Evolutionary conservation across 2,329 filamentous ascomycete species (phyloP).

Genomic region (Ramularia collo-cygni): DNA sequence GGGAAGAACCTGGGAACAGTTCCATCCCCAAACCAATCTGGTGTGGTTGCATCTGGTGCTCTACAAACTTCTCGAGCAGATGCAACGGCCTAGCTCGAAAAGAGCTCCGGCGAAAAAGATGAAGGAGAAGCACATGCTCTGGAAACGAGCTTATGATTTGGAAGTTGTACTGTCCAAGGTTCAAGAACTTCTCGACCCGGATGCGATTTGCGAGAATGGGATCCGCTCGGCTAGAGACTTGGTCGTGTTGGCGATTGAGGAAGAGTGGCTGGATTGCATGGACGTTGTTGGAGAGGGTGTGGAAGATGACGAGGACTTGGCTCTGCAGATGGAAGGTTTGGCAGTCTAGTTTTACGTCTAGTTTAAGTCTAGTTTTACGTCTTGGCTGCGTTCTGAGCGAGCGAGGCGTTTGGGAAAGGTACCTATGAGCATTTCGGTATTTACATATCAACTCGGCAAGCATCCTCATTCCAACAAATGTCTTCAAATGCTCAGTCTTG

Average conservation of each 20-base stretch:
- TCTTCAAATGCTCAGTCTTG: too few species aligned
- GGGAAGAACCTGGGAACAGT: constrained; percentile 43
- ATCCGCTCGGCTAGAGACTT: constrained; percentile 25
- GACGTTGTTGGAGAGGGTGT: constrained; percentile 28
- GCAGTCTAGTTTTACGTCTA: constrained; percentile 5
- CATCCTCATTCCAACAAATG: too few species aligned
- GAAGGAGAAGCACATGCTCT: constrained; percentile 17
- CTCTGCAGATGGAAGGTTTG: constrained; percentile 13
- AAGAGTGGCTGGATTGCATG: constrained; percentile 30
- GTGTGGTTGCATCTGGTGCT: constrained; percentile 59
- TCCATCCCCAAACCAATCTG: constrained; percentile 55
- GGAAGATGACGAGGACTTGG: constrained; percentile 12
- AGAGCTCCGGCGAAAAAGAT: constrained; percentile 16
- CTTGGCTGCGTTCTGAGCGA: too few species aligned
- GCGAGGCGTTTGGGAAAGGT: too few species aligned
- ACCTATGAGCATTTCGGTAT: too few species aligned
- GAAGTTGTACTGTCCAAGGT: constrained; percentile 33
- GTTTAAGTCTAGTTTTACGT: too few species aligned
- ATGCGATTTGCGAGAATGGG: constrained; percentile 16
- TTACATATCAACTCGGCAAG: too few species aligned
- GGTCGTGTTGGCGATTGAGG: constrained; percentile 27
- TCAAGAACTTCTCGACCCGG: constrained; percentile 34
- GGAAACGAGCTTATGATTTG: constrained; percentile 33
- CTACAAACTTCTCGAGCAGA: constrained; percentile 45
- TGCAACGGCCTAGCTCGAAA: constrained; percentile 28